These are phyloP conservation scores for Melocanna baccifera DNA, from an alignment of 176 grass and related monocot species.

Conservation along the genomic window DNA sequence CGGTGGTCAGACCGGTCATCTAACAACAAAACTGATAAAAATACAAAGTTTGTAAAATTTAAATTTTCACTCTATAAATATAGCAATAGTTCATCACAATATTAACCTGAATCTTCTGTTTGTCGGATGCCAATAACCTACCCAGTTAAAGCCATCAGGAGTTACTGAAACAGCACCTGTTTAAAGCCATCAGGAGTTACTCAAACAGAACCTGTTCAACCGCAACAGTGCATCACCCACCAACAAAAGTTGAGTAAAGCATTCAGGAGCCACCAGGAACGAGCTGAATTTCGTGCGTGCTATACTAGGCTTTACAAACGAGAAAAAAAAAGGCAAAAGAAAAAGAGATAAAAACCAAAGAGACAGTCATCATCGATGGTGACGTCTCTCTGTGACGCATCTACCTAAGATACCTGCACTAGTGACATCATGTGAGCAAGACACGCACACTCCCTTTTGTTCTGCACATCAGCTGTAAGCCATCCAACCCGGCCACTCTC, in stretches of 20 bases:
- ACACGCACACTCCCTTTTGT: slow-evolving; percentile 25
- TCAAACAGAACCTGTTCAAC: neutral
- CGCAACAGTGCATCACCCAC: neutral
- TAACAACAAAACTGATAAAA: too few species aligned
- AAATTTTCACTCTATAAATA: too few species aligned
- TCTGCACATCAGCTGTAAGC: slow-evolving; percentile 27
- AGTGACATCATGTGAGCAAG: slow-evolving; percentile 50
- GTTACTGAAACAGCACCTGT: neutral
- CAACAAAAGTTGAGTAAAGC: neutral
- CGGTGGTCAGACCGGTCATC: too few species aligned
- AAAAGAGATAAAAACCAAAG: neutral
- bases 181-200: neutral
- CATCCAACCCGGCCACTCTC: slow-evolving; percentile 16
- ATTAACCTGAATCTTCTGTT: too few species aligned
- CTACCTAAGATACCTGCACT: slow-evolving; percentile 67
- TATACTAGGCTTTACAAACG: neutral
- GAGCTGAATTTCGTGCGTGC: slow-evolving; percentile 21
- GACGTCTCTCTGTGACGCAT: slow-evolving; percentile 42
- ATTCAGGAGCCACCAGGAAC: neutral
- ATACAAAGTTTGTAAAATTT: too few species aligned
- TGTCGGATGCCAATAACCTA: neutral
- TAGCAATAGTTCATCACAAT: too few species aligned
- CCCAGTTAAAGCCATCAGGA: neutral
- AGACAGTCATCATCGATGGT: slow-evolving; percentile 29
- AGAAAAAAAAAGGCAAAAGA: neutral